Conservation (phyloP, 768 basidiomycete genomes). For the Termitomyces titanicus region DNA sequence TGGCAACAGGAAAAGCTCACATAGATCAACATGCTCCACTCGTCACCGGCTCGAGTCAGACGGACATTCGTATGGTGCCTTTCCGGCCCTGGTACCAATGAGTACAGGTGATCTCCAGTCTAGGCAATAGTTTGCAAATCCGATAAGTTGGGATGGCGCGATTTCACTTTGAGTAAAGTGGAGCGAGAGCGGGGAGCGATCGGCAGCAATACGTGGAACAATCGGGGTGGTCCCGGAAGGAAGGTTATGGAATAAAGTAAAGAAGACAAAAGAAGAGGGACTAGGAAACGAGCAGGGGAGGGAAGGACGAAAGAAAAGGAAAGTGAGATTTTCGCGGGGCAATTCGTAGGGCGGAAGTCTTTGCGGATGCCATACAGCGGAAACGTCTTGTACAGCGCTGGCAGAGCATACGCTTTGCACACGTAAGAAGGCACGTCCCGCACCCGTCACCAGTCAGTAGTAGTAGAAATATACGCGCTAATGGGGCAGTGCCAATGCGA, state of each 20-base stretch:
- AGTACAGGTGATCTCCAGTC: background rate
- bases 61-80: conserved; percentile 3
- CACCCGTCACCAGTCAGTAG: background rate
- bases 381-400: background rate
- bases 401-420: background rate
- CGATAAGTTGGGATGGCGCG: background rate
- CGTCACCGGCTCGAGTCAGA: background rate
- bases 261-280: background rate
- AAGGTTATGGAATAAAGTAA: background rate
- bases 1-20: background rate
- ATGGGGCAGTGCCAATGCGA: conserved; percentile 1
- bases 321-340: background rate
- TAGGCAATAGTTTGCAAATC: conserved; percentile 5
- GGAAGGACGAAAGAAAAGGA: background rate
- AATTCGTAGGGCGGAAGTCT: background rate
- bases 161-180: background rate
- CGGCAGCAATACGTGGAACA: conserved; percentile 9
- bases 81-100: background rate
- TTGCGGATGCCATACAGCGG: background rate
- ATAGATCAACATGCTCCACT: background rate
- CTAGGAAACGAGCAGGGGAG: background rate
- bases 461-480: background rate
- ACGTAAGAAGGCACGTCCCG: conserved; percentile 5
- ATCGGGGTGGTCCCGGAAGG: background rate
- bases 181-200: conserved; percentile 6